A percentile compares a stretch with the other conserved stretches of the same genome.
These are phyloP conservation scores for Emergomyces pasteurianus DNA, from an alignment of 2,329 filamentous ascomycete species.

Conservation along the genomic window DNA sequence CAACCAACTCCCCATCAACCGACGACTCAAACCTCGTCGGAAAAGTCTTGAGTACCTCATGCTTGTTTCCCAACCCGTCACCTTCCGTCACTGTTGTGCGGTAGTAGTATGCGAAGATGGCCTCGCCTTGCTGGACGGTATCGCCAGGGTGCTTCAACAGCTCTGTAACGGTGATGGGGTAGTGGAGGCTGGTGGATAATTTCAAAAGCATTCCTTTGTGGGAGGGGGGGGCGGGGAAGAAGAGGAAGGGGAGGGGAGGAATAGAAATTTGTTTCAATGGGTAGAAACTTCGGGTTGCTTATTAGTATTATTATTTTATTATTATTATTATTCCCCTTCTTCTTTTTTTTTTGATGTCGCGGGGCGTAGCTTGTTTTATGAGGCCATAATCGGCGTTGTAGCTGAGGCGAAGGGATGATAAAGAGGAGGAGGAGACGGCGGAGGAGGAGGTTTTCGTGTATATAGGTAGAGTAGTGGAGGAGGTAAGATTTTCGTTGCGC, in stretches of 20 bases:
- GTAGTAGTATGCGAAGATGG: slow-evolving; percentile 79
- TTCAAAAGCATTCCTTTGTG: slow-evolving; percentile 33
- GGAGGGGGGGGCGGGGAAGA: not conserved
- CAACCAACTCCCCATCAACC: slow-evolving; percentile 63
- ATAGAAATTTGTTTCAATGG: too few relatives aligned
- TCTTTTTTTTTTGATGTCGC: not conserved
- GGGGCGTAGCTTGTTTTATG: not conserved
- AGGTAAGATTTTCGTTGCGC: too few relatives aligned
- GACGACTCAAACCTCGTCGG: slow-evolving; percentile 74
- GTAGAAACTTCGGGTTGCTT: too few relatives aligned
- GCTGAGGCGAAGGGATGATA: not conserved
- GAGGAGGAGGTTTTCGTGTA: too few relatives aligned
- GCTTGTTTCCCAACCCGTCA: slow-evolving; percentile 62
- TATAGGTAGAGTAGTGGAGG: too few relatives aligned
- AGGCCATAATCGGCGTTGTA: not conserved
- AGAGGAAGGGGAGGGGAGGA: too few relatives aligned
- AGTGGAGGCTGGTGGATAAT: slow-evolving; percentile 54
- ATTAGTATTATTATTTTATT: too few relatives aligned
- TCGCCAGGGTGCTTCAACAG: slow-evolving; percentile 68
- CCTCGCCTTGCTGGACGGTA: slow-evolving; percentile 60
- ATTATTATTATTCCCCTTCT: too few relatives aligned
- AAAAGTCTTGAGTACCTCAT: slow-evolving; percentile 56
- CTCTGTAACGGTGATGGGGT: slow-evolving; percentile 85
- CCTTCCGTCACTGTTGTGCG: slow-evolving; percentile 57
- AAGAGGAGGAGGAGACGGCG: too few relatives aligned